These are phyloP conservation scores for Aspergillus sclerotioniger DNA, from an alignment of 495 filamentous ascomycete species.

Conservation along the genomic window DNA sequence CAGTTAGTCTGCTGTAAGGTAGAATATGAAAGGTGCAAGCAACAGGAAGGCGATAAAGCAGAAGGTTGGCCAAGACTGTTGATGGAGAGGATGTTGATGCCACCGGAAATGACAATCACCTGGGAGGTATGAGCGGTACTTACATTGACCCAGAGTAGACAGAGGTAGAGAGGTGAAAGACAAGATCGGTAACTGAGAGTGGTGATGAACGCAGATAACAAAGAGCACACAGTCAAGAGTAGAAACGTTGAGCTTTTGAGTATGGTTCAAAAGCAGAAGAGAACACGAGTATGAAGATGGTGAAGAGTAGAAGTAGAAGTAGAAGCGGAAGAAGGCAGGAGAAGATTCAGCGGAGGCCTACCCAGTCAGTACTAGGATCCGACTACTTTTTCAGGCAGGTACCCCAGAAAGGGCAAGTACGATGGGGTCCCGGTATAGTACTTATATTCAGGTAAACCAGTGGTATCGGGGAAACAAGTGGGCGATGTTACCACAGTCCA, in stretches of 20 bases:
- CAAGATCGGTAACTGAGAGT: background rate
- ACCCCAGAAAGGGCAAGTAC: conserved; percentile 17
- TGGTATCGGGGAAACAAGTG: background rate
- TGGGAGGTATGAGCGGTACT: background rate
- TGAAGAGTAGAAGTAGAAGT: conserved; percentile 7
- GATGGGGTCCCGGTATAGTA: background rate
- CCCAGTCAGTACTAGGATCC: conserved; percentile 9
- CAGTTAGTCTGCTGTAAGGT: conserved; percentile 5
- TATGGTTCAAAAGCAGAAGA: conserved; percentile 16
- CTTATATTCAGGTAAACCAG: background rate
- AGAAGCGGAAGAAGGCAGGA: background rate
- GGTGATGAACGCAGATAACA: background rate
- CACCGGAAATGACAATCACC: too few species aligned
- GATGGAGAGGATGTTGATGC: too few species aligned
- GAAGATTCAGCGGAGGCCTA: background rate
- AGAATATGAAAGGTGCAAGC: background rate
- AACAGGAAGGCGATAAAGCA: background rate
- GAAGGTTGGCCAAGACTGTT: too few species aligned
- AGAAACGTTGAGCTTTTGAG: conserved; percentile 1
- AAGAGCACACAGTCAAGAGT: background rate
- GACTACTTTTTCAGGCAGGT: conserved; percentile 16
- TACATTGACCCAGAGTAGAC: background rate
- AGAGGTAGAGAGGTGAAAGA: background rate
- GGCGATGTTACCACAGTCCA: background rate
- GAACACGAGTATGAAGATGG: conserved; percentile 7